Conservation (phyloP, 805 yeast species). For the Starmerella stigmatis region DNA sequence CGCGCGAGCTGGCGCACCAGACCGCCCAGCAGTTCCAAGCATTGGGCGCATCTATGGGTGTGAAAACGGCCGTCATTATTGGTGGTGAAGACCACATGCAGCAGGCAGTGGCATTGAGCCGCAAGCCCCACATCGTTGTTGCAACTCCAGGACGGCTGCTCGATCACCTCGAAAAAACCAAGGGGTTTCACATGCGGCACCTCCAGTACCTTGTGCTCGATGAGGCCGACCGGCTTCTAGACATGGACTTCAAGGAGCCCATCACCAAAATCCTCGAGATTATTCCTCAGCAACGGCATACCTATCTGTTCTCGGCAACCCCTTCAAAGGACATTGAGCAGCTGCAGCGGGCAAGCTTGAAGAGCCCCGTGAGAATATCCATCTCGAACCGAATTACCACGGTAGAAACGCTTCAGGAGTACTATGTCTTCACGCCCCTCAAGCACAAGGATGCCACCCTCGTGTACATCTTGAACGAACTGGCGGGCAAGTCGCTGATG, state of each 20-base stretch:
- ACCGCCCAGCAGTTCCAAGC: slow-evolving; percentile 94
- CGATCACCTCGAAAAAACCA: slow-evolving; percentile 88
- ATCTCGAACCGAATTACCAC: slow-evolving; percentile 84
- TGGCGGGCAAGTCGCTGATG: slow-evolving; percentile 73
- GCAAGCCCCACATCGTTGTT: slow-evolving; percentile 87
- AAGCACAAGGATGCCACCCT: slow-evolving; percentile 84
- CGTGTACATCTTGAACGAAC: slow-evolving; percentile 72
- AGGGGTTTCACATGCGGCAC: slow-evolving; percentile 72
- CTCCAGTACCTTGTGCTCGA: slow-evolving; percentile 83
- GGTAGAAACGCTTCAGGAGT: slow-evolving; percentile 85
- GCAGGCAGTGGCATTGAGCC: slow-evolving; percentile 85
- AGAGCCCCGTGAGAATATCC: slow-evolving; percentile 82
- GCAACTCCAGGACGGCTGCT: slow-evolving; percentile 87
- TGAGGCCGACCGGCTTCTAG: slow-evolving; percentile 92
- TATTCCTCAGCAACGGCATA: slow-evolving; percentile 70
- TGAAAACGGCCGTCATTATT: slow-evolving; percentile 77
- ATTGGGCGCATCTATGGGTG: slow-evolving; percentile 81
- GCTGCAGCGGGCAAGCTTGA: slow-evolving; percentile 81
- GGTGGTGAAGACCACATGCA: slow-evolving; percentile 99
- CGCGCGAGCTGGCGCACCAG: slow-evolving; percentile 44
- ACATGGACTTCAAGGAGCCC: slow-evolving; percentile 94
- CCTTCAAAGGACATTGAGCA: slow-evolving; percentile 93
- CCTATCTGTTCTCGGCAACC: slow-evolving; percentile 88
- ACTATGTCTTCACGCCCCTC: slow-evolving; percentile 81
- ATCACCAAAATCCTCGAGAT: slow-evolving; percentile 73